phyloP scores from a whole-genome alignment of 139 green algal genomes.

The Ostreobium quekettii region DNA sequence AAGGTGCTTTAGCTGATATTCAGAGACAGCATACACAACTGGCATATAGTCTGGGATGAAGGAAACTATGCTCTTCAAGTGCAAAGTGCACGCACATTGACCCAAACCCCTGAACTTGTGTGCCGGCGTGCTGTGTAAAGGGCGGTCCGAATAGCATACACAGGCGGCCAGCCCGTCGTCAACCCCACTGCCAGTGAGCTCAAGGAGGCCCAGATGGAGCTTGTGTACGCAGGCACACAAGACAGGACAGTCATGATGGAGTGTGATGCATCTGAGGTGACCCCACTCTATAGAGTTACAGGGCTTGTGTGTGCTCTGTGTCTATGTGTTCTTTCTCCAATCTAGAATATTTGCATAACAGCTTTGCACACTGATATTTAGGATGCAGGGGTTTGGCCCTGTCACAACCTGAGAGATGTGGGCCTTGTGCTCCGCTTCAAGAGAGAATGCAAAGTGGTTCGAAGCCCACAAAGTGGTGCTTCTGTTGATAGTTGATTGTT shows the following conservation, averaged over 20 bases:
- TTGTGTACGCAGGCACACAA: conserved; percentile 18
- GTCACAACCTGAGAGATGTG: too few species aligned
- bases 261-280: conserved; percentile 17
- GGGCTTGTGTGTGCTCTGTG: neutral
- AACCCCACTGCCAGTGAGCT: conserved; percentile 1
- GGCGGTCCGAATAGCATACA: neutral
- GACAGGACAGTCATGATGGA: conserved; percentile 25
- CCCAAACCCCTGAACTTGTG: too few species aligned
- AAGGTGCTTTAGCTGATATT: conserved; percentile 4
- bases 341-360: too few species aligned
- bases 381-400: too few species aligned
- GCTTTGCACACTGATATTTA: too few species aligned
- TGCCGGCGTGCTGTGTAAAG: neutral
- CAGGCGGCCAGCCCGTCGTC: conserved; percentile 9
- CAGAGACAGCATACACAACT: neutral
- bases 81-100: too few species aligned
- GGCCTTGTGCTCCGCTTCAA: too few species aligned
- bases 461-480: too few species aligned
- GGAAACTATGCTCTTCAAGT: neutral
- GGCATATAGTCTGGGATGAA: neutral
- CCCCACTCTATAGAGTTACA: neutral
- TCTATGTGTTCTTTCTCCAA: too few species aligned
- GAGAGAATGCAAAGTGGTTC: too few species aligned
- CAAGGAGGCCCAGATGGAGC: neutral
- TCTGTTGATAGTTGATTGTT: too few species aligned